A percentile compares a stretch with the other conserved stretches of the same genome.
phyloP scores from a whole-genome alignment of 2,329 filamentous ascomycete species.

The Aureobasidium sp. region DNA sequence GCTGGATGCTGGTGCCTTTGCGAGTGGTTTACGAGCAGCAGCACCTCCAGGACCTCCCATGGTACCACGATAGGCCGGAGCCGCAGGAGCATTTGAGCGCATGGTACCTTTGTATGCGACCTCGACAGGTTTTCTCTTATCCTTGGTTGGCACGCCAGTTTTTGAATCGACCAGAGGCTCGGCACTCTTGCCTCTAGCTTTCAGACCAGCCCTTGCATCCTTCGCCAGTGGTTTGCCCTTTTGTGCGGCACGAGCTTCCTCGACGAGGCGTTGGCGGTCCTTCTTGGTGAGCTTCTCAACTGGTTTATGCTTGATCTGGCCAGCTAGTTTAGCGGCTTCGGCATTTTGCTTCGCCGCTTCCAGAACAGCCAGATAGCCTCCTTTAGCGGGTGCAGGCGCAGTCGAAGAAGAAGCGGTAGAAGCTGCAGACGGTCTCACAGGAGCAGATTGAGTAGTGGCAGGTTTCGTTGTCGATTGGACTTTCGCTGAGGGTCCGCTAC shows the following conservation, averaged over 20 bases:
- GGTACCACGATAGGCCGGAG: constrained; percentile 37
- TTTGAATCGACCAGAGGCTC: constrained; percentile 17
- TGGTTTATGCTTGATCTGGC: constrained; percentile 68
- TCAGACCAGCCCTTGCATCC: constrained; percentile 16
- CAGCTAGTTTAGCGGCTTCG: constrained; percentile 49
- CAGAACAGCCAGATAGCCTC: constrained; percentile 68
- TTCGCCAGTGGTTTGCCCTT: constrained; percentile 34
- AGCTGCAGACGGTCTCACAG: constrained; percentile 2
- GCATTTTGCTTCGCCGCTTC: constrained; percentile 63
- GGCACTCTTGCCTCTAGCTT: constrained; percentile 30
- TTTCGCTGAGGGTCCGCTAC: constrained; percentile 16
- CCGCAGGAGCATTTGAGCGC: constrained; percentile 21
- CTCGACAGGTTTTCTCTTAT: constrained; percentile 33
- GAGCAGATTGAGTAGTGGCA: constrained; percentile 20
- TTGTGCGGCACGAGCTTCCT: constrained; percentile 38
- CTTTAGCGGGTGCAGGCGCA: constrained; percentile 51
- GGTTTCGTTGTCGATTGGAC: constrained; percentile 18
- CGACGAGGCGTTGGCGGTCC: constrained; percentile 37
- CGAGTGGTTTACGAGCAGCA: constrained; percentile 26
- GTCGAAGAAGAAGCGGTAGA: constrained; percentile 20
- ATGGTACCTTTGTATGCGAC: constrained; percentile 39
- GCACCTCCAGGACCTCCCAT: constrained; percentile 36
- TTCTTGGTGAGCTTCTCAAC: constrained; percentile 58
- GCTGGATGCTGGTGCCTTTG: constrained; percentile 21
- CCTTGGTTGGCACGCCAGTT: constrained; percentile 26